Base-by-base conservation (phyloP, 257 asterid genomes). In the Solanum pimpinellifolium region DNA sequence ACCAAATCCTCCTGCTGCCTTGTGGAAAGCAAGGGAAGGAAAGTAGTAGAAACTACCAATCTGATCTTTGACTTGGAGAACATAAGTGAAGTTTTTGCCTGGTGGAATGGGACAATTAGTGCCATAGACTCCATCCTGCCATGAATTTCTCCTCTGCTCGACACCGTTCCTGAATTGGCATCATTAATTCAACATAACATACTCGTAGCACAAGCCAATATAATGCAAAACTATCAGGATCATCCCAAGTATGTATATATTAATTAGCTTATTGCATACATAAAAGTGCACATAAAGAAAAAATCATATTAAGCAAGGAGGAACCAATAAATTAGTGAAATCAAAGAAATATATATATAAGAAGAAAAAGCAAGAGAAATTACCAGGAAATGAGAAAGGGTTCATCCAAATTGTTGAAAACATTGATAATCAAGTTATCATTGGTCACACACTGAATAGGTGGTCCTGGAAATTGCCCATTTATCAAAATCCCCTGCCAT, bases 61-160 rank as follows among this genome's bases (percentile, higher is more conserved):
- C 83, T 91, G 91, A 88, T 91, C 92, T 37, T 91, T 91, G 52
- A 91, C 89, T 80, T 91, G 92, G 39, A 91, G 87, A 69, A 72
- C 89, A 60, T 91, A 91, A 27, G 92, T 91, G 88, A 87, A 91
- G 88, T 91, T 91, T 21, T 78, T 59, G 35, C 92, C 91, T 0
- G 92, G 87, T 56, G 92, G 89, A 74, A 91, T 91, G 10, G 92
- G 91, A 56, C 92, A 89, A 8, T 86, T 91, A 23, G 92, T 91
- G 39, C 92, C 92, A 87, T 73, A 91, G 6, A 91, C 92, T 83
- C 92, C 92, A 47, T 91, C 91, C 72, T 91, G 92, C 92, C 92
- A 91, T 18, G 92, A 91, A 84, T 91, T 91, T 85, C 91, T 89
- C 84, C 92, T 86, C 65, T 91, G 92, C 83, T 89, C 89, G 44